Conservation (phyloP, 106 monocot genomes). For the Agapanthus africanus region DNA sequence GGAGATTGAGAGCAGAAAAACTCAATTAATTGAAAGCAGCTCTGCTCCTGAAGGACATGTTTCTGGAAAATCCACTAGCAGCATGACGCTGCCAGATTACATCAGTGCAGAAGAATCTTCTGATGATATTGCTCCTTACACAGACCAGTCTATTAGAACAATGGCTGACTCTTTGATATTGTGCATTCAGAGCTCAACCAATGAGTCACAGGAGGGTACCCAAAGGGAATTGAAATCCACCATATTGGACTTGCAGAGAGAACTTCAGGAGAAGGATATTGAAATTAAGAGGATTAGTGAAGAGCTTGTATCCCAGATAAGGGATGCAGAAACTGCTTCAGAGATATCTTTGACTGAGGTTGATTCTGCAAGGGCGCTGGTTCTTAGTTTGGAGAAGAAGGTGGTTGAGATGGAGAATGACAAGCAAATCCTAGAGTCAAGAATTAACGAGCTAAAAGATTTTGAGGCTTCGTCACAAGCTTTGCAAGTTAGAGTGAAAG, state of each 20-base stretch:
- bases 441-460: conserved; percentile 36
- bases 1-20: conserved; percentile 42
- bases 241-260: conserved; percentile 59
- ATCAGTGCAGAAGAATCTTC: conserved; percentile 4
- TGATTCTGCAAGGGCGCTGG: conserved; percentile 44
- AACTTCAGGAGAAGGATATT: conserved; percentile 74
- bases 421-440: conserved; percentile 30
- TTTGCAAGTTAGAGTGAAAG: conserved; percentile 43
- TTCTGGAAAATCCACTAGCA: conserved; percentile 4
- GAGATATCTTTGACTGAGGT: conserved; percentile 42
- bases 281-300: conserved; percentile 45
- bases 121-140: no score
- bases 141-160: conserved; percentile 31
- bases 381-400: conserved; percentile 45
- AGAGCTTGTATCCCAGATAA: conserved; percentile 81
- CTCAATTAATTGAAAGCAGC: no score
- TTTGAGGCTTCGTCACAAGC: conserved; percentile 41
- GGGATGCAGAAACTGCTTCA: conserved; percentile 54
- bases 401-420: conserved; percentile 36
- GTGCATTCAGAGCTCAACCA: conserved; percentile 25
- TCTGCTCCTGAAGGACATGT: no score
- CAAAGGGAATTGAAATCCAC: conserved; percentile 45
- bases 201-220: no score
- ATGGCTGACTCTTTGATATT: conserved; percentile 45
- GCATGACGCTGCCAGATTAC: conserved; percentile 13